Percentiles rank a stretch among this genome's conserved stretches.
Conservation (phyloP, 176 grass and related monocot genomes). For the Puccinellia tenuiflora region DNA sequence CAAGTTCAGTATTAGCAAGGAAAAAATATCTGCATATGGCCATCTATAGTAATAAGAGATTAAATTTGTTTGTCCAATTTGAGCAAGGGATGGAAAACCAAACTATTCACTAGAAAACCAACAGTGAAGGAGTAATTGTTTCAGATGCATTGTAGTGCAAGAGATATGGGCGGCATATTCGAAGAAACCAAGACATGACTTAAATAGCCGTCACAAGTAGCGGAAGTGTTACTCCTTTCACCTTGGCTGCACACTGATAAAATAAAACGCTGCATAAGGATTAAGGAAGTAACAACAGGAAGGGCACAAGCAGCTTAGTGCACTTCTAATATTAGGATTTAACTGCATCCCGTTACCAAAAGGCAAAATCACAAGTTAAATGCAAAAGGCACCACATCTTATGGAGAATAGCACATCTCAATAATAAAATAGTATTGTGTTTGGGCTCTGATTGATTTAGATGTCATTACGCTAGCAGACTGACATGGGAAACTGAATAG, state of each 20-base stretch:
- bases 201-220: not conserved
- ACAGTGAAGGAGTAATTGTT: not conserved
- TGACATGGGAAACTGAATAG: not conserved
- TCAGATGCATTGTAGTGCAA: too few relatives aligned
- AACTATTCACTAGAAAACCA: not conserved
- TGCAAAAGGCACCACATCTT: not conserved
- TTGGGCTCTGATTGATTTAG: not conserved
- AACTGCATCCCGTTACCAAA: conserved; percentile 7
- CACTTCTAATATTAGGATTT: not conserved
- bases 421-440: conserved; percentile 5
- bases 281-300: conserved; percentile 5
- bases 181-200: not conserved
- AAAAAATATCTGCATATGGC: not conserved
- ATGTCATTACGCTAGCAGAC: not conserved
- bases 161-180: too few relatives aligned
- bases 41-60: not conserved
- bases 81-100: not conserved
- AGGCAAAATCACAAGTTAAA: conserved; percentile 23
- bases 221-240: too few relatives aligned
- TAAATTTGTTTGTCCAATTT: not conserved
- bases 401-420: conserved; percentile 1
- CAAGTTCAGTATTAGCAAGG: not conserved
- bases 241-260: not conserved
- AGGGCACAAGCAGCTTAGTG: not conserved
- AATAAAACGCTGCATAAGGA: not conserved